phyloP scores from a whole-genome alignment of 805 yeast species.

The Myxozyma mucilagina region DNA sequence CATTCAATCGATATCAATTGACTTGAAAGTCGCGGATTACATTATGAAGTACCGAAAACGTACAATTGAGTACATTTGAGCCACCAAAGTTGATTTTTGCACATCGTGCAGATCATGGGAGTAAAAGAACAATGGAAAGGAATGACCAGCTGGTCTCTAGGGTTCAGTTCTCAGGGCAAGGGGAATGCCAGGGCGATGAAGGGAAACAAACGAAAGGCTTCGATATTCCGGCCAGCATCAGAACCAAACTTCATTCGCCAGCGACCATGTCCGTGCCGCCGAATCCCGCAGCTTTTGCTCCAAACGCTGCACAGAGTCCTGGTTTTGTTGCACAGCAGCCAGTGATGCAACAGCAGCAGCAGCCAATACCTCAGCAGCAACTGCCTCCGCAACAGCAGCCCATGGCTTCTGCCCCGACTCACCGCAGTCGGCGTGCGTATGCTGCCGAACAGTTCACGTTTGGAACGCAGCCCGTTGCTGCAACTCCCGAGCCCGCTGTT shows the following conservation, averaged over 20 bases:
- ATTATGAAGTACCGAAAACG: too few relatives aligned
- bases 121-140: not conserved
- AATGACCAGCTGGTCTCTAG: conserved; percentile 15
- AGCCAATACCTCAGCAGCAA: not conserved
- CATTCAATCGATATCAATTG: too few relatives aligned
- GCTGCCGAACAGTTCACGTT: conserved; percentile 51
- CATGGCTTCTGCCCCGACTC: not conserved
- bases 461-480: conserved; percentile 37
- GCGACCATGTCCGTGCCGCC: conserved; percentile 4
- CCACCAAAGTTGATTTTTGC: not conserved
- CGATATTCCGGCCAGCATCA: too few relatives aligned
- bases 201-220: too few relatives aligned
- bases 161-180: not conserved
- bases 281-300: conserved; percentile 14
- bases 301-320: conserved; percentile 1
- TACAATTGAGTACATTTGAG: too few relatives aligned
- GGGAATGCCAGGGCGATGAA: too few relatives aligned
- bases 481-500: not conserved
- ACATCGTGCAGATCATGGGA: not conserved
- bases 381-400: conserved; percentile 1
- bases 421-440: conserved; percentile 46
- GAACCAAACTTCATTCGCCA: too few relatives aligned
- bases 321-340: conserved; percentile 8
- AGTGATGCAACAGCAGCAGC: conserved; percentile 1
- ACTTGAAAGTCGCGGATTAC: too few relatives aligned